A percentile compares a stretch with the other conserved stretches of the same genome.
phyloP scores from a whole-genome alignment of 176 grass and related monocot species.

The Phoenix roebelenii region DNA sequence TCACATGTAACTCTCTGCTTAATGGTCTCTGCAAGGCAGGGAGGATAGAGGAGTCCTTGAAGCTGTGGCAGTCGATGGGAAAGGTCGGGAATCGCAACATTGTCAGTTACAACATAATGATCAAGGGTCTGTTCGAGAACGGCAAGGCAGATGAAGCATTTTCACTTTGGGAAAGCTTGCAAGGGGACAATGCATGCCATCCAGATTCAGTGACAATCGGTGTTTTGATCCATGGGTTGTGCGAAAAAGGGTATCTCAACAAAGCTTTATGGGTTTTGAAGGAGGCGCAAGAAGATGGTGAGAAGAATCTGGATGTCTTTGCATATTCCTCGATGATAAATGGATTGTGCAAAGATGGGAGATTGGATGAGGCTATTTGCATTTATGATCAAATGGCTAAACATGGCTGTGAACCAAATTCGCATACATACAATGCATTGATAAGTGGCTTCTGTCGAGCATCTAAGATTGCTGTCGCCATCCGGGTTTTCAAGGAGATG shows the following conservation, averaged over 20 bases:
- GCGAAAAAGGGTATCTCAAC: conserved; percentile 59
- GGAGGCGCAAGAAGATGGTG: conserved; percentile 24
- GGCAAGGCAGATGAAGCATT: conserved; percentile 44
- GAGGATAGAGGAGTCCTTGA: conserved; percentile 36
- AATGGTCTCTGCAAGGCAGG: conserved; percentile 54
- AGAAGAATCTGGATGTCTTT: conserved; percentile 50
- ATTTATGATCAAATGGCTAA: conserved; percentile 55
- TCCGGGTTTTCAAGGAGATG: conserved; percentile 54
- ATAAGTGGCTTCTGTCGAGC: conserved; percentile 62
- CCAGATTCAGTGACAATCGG: conserved; percentile 68
- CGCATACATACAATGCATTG: conserved; percentile 71
- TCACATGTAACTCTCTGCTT: conserved; percentile 59
- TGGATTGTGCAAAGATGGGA: conserved; percentile 67
- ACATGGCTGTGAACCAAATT: conserved; percentile 48
- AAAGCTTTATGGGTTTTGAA: conserved; percentile 61
- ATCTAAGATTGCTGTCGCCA: conserved; percentile 33
- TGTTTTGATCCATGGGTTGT: conserved; percentile 70
- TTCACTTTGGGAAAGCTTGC: conserved; percentile 40
- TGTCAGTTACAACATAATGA: conserved; percentile 69
- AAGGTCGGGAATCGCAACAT: conserved; percentile 30
- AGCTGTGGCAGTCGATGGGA: conserved; percentile 45
- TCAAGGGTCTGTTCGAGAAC: conserved; percentile 57
- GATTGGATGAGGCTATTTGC: conserved; percentile 39
- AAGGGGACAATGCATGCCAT: conserved; percentile 33
- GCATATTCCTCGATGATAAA: conserved; percentile 69